phyloP scores from a whole-genome alignment of 106 monocot species.

The Vanilla planifolia region DNA sequence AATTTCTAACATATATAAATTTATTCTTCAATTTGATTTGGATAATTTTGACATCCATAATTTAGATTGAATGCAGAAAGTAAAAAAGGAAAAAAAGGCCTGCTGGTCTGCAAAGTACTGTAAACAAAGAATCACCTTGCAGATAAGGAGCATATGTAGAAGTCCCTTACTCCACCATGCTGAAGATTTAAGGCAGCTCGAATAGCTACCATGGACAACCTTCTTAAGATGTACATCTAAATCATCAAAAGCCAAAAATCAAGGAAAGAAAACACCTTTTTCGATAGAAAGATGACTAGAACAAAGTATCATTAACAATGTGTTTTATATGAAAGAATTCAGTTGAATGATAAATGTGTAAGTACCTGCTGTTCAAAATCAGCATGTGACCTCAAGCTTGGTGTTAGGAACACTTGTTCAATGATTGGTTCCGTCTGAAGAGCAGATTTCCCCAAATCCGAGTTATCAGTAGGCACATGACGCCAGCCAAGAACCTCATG shows the following conservation, averaged over 20 bases:
- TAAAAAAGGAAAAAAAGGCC: background rate
- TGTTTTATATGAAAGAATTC: background rate
- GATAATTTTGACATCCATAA: too few relatives aligned
- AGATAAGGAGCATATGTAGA: constrained; percentile 94
- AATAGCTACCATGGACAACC: constrained; percentile 78
- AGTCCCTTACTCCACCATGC: constrained; percentile 77
- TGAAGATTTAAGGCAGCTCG: constrained; percentile 74
- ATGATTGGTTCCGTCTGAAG: constrained; percentile 80
- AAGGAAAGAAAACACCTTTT: background rate
- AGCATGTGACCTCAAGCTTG: constrained; percentile 46
- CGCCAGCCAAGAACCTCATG: constrained; percentile 98
- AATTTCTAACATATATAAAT: too few relatives aligned
- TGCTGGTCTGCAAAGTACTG: constrained; percentile 2
- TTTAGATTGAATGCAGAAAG: background rate
- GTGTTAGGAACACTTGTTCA: constrained; percentile 93
- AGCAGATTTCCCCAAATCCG: constrained; percentile 84
- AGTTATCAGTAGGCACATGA: constrained; percentile 78
- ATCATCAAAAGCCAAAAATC: constrained; percentile 1
- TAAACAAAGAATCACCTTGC: constrained; percentile 49
- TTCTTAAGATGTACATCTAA: constrained; percentile 94
- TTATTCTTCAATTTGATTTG: too few relatives aligned
- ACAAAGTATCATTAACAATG: background rate
- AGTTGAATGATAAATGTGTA: background rate
- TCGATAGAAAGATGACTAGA: background rate
- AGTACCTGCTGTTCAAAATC: constrained; percentile 96